phyloP scores from a whole-genome alignment of 2,329 filamentous ascomycete genomes.

The Ophiostoma sp. region DNA sequence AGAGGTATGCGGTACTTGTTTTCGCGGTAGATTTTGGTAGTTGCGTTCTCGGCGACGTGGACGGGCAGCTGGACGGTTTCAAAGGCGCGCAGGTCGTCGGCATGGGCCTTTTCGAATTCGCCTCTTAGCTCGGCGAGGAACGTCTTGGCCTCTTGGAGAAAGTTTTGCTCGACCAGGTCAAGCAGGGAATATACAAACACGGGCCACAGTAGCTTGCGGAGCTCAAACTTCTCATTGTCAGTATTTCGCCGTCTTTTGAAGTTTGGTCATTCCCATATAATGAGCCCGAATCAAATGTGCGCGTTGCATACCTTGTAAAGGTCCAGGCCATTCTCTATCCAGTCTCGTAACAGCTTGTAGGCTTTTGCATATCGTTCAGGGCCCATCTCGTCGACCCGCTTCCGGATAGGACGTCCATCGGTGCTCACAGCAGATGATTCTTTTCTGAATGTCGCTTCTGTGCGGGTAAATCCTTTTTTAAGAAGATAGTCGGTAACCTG shows the following conservation, averaged over 20 bases:
- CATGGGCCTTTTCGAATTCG: conserved; percentile 70
- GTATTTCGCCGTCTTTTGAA: neutral
- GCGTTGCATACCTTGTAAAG: conserved; percentile 69
- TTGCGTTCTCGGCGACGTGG: conserved; percentile 69
- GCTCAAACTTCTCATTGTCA: conserved; percentile 60
- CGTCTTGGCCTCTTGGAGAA: conserved; percentile 63
- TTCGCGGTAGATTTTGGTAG: conserved; percentile 73
- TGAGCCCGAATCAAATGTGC: neutral
- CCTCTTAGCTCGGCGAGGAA: conserved; percentile 65
- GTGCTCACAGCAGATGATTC: conserved; percentile 80
- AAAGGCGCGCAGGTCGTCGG: conserved; percentile 74
- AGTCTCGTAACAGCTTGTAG: conserved; percentile 68
- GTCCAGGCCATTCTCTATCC: conserved; percentile 88
- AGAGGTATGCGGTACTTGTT: conserved; percentile 88
- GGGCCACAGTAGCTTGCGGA: conserved; percentile 84
- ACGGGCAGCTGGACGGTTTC: conserved; percentile 67
- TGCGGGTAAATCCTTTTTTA: conserved; percentile 90
- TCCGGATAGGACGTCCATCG: conserved; percentile 69
- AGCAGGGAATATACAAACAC: conserved; percentile 91
- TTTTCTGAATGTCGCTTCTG: conserved; percentile 85
- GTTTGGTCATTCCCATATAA: neutral
- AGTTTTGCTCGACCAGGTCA: conserved; percentile 67
- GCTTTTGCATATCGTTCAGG: conserved; percentile 73
- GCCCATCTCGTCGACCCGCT: conserved; percentile 61
- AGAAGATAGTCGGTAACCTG: conserved; percentile 87